These are phyloP conservation scores for Tetragonia tetragonoides DNA, from an alignment of 148 eudicot genomes.

Conservation along the genomic window DNA sequence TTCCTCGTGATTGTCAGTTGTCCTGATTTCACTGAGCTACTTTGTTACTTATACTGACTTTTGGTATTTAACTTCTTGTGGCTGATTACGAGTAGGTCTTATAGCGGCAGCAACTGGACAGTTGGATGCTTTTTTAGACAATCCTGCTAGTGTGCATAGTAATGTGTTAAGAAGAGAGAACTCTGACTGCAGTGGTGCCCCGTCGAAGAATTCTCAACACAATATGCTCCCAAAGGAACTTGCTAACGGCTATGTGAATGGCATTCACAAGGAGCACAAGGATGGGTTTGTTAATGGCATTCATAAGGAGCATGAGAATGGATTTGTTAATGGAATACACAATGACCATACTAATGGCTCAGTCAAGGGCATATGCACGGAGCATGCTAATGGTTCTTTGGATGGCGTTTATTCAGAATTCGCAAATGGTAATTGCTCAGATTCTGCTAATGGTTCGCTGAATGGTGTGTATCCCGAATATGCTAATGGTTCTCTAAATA, in stretches of 20 bases:
- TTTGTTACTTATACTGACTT: neutral
- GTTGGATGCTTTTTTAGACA: conserved; percentile 50
- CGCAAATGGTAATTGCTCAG: conserved; percentile 5
- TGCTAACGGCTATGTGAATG: conserved; percentile 20
- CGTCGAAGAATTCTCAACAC: conserved; percentile 32
- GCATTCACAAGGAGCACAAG: conserved; percentile 16
- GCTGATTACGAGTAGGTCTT: neutral
- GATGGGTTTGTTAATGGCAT: conserved; percentile 12
- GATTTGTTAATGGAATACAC: conserved; percentile 38
- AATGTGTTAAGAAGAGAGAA: conserved; percentile 18
- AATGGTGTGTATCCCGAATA: conserved; percentile 19
- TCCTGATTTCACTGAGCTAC: neutral
- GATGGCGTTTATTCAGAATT: conserved; percentile 12
- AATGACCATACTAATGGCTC: conserved; percentile 14
- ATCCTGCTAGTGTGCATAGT: conserved; percentile 14
- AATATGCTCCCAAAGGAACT: conserved; percentile 28
- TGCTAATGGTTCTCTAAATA: conserved; percentile 9
- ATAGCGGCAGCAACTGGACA: conserved; percentile 77
- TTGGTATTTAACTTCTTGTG: neutral
- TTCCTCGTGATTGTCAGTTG: neutral
- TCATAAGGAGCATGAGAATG: conserved; percentile 21
- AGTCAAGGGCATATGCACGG: conserved; percentile 9
- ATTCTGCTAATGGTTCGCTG: conserved; percentile 13
- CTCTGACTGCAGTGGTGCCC: conserved; percentile 38
- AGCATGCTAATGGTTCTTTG: conserved; percentile 2